Evolutionary conservation across 1,284 basidiomycete genomes (phyloP).

Genomic region (Trametes pubescens): DNA sequence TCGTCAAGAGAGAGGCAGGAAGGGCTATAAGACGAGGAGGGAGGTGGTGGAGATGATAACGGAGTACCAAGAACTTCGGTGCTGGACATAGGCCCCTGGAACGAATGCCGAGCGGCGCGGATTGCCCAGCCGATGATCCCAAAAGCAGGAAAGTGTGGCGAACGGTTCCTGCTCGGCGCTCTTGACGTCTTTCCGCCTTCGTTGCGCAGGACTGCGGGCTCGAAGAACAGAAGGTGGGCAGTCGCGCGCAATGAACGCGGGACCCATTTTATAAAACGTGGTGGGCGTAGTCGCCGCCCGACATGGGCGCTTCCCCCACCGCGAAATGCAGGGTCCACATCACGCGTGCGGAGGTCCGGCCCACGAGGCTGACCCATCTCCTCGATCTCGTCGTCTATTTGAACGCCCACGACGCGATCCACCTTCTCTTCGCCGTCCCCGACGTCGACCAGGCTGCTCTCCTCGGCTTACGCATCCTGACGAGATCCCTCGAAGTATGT

Average conservation of each 20-base stretch:
- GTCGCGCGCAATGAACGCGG: slow-evolving; percentile 5
- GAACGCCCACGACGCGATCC: slow-evolving; percentile 3
- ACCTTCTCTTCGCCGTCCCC: slow-evolving; percentile 8
- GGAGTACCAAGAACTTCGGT: slow-evolving; percentile 28
- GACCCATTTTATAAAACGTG: slow-evolving; percentile 19
- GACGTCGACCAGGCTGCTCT: slow-evolving; percentile 7
- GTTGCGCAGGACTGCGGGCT: slow-evolving; percentile 5
- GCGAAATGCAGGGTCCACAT: slow-evolving; percentile 14
- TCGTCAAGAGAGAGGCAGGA: slow-evolving; percentile 13
- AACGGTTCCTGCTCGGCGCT: slow-evolving; percentile 25
- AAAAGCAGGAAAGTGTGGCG: slow-evolving; percentile 2
- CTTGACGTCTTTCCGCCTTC: slow-evolving; percentile 9
- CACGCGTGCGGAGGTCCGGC: slow-evolving; percentile 19
- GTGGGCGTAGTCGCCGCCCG: background rate
- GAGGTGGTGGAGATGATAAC: slow-evolving; percentile 34
- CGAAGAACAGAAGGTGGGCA: background rate
- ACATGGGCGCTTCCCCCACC: slow-evolving; percentile 25
- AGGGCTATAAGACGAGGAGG: slow-evolving; percentile 15
- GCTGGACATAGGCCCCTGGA: slow-evolving; percentile 21
- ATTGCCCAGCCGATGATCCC: slow-evolving; percentile 34
- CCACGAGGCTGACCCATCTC: slow-evolving; percentile 22
- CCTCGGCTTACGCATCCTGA: background rate
- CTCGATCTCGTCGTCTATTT: slow-evolving; percentile 7
- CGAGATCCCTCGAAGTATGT: background rate
- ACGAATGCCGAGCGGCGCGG: slow-evolving; percentile 35